Evolutionary conservation across 2,329 filamentous ascomycete species (phyloP).

Genomic region (Aaosphaeria arxii): DNA sequence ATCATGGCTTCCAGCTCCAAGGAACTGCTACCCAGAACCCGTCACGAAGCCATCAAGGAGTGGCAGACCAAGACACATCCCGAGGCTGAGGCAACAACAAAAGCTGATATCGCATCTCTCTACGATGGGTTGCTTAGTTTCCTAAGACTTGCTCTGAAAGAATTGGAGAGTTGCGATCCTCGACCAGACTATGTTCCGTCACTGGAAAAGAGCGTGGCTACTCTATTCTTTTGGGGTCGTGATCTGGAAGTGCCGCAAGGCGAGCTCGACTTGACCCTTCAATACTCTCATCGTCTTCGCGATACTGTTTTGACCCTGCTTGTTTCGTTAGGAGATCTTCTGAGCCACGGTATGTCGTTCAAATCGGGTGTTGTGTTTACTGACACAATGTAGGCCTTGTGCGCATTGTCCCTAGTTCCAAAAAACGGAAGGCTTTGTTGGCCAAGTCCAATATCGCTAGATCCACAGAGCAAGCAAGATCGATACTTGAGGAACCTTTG

Average conservation of each 20-base stretch:
- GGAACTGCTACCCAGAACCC: not conserved
- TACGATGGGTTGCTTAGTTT: not conserved
- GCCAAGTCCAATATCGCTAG: not conserved
- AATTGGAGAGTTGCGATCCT: not conserved
- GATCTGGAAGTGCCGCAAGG: not conserved
- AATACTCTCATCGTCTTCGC: not conserved
- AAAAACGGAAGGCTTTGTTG: not conserved
- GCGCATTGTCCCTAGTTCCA: not conserved
- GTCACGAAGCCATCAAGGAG: not conserved
- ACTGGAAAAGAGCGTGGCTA: not conserved
- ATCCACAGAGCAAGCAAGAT: not conserved
- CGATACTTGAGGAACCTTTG: not conserved
- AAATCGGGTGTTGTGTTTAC: too few species aligned
- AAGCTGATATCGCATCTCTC: not conserved
- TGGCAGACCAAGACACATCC: not conserved
- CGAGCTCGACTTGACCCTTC: not conserved
- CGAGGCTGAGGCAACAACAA: not conserved
- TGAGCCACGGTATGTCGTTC: not conserved
- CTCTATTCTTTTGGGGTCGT: not conserved
- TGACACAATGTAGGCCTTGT: not conserved
- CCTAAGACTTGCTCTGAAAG: not conserved
- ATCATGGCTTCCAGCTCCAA: too few species aligned
- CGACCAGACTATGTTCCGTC: not conserved
- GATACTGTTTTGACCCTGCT: not conserved
- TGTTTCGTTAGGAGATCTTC: not conserved